Base-by-base conservation (phyloP, 2,329 filamentous ascomycete species). In the Diaporthe helianthi region DNA sequence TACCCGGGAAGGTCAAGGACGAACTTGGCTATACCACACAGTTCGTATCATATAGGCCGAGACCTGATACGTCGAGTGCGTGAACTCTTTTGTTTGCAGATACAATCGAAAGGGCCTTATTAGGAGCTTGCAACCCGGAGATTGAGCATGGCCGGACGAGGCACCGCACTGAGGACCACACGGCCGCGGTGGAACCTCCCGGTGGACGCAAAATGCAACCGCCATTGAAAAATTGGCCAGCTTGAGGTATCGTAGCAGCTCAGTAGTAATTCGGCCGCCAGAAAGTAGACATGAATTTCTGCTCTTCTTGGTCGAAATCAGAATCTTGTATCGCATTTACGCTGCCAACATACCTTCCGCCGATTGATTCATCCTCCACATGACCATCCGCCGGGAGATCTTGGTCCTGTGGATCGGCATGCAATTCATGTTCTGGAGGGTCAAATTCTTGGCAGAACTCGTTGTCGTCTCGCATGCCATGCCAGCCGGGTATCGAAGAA, bases 261-360 rank as follows among this genome's bases (percentile, higher is more conserved):
- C 54, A 65, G 17, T 64, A 54, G 63, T n/a, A 26, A 58, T 69
- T 63, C 41, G 54, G 61, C 17, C 67, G 54, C 63, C 69, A 69
- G 33, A 69, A 69, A 17, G 49, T 67, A 29, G 69, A 65, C 44
- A 46, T 64, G 51, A 69, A 71, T 10, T 26, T 67, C 29, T 67
- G 54, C 55, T 71, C 69, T 55, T 71, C 69, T 58, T 67, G 61
- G 19, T 65, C 52, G 36, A 31, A 33, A 47, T 68, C 44, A 22
- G 54, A 22, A 17, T 65, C 24, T 3, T 13, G 31, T 36, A 22
- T 33, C 33, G 8, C 41, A 7, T 6, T 44, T 46, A 46, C 19
- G 31, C 33, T 4, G 6, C 15, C 41, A 19, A 13, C 15, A 41
- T 54, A 33, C 38, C 3, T n/a, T 29, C 17, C 15, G 44, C 36